Percentiles rank a stretch among this genome's conserved stretches.
These are phyloP conservation scores for Microcyclospora tardicrescens DNA, from an alignment of 2,329 filamentous ascomycete genomes.

Conservation along the genomic window DNA sequence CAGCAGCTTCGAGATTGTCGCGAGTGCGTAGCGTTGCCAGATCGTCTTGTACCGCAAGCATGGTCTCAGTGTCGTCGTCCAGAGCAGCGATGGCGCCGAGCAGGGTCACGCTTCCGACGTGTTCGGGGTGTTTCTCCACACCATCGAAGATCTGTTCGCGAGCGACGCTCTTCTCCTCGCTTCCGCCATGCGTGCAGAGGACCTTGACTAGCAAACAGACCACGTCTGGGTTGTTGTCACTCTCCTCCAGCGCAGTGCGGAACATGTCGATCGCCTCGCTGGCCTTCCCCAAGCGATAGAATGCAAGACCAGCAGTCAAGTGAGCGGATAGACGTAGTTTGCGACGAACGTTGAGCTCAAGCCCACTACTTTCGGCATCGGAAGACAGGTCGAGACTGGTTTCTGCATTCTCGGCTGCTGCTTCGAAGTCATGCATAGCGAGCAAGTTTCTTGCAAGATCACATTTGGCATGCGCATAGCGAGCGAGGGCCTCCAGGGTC, in stretches of 20 bases:
- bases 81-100: constrained; percentile 74
- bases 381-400: constrained; percentile 65
- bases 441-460: constrained; percentile 80
- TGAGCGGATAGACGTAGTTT: constrained; percentile 72
- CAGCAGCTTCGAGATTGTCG: constrained; percentile 46
- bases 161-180: constrained; percentile 61
- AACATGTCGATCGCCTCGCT: constrained; percentile 67
- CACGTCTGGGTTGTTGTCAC: constrained; percentile 63
- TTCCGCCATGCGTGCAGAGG: constrained; percentile 76
- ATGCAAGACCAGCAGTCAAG: constrained; percentile 70
- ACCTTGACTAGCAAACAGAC: constrained; percentile 82
- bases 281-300: constrained; percentile 56
- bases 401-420: constrained; percentile 68
- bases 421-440: constrained; percentile 49
- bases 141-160: constrained; percentile 68
- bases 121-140: constrained; percentile 59
- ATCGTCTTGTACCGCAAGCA: constrained; percentile 69
- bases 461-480: constrained; percentile 70
- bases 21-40: constrained; percentile 59
- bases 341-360: constrained; percentile 50
- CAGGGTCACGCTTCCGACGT: constrained; percentile 67
- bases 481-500: constrained; percentile 56
- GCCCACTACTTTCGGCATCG: constrained; percentile 51
- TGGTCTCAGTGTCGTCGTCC: constrained; percentile 63
- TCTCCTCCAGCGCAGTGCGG: constrained; percentile 65